These are phyloP conservation scores for Terfezia boudieri DNA, from an alignment of 495 filamentous ascomycete species.

Conservation along the genomic window DNA sequence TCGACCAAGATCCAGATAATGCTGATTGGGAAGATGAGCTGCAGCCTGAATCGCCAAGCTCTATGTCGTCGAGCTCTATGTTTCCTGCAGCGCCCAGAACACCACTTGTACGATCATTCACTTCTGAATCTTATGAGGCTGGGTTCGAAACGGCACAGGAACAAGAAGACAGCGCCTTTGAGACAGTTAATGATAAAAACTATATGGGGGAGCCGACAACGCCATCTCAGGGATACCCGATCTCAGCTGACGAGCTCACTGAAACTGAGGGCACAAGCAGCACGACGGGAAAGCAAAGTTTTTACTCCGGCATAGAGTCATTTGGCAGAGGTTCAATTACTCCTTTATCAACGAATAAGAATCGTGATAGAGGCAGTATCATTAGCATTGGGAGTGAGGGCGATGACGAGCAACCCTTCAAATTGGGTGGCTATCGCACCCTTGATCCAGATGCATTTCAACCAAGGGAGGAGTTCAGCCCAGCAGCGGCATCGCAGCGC, in stretches of 20 bases:
- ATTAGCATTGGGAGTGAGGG: conserved; percentile 41
- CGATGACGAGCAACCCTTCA: conserved; percentile 1
- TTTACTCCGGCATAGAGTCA: conserved; percentile 10
- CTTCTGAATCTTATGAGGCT: neutral
- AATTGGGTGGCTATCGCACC: neutral
- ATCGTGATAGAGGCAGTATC: conserved; percentile 42
- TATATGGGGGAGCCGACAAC: conserved; percentile 79
- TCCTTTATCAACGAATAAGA: conserved; percentile 21
- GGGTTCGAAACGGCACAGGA: conserved; percentile 21
- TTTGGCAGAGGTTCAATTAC: conserved; percentile 20
- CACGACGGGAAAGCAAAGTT: conserved; percentile 22
- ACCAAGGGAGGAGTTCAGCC: conserved; percentile 1
- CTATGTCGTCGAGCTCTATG: neutral
- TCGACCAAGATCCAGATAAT: conserved; percentile 32
- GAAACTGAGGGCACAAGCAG: conserved; percentile 52
- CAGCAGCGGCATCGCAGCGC: conserved; percentile 6
- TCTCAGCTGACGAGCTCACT: conserved; percentile 48
- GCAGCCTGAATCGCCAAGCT: neutral
- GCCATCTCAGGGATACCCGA: conserved; percentile 46
- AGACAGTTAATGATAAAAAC: conserved; percentile 65
- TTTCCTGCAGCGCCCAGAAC: neutral
- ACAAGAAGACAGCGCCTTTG: conserved; percentile 41
- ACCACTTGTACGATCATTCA: neutral
- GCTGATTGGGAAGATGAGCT: conserved; percentile 78
- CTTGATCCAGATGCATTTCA: neutral